Evolutionary conservation across 331 rosid genomes (phyloP), one percentile per base, ranked within the genome.

Genomic region (Phaseolus coccineus): DNA sequence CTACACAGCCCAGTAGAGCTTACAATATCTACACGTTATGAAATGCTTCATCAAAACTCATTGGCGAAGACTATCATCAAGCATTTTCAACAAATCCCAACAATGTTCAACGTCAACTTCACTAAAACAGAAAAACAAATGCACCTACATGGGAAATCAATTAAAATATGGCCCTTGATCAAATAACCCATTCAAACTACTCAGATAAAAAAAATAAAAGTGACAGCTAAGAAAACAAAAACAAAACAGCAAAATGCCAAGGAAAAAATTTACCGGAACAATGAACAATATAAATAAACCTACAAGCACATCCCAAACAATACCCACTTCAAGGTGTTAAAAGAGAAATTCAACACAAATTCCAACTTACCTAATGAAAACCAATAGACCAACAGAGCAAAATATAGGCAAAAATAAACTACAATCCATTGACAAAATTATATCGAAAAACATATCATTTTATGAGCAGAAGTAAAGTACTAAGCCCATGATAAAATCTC

Each of bases 341-440:
- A 46, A 46, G 11, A 8, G 1, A 8, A 16, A 56, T 19, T 19
- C 77, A 33, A 27, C 13, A 33, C 27, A 7, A 69, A 69, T 3
- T 11, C 0, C 2, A 7, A 2, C 2, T 13, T 6, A 25, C 0
- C 69, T 6, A 65, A 16, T 4, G 6, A 15, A 14, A 16, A 16
- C 8, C 16, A 15, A 51, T 0, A 4, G 1, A 53, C 1, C 66
- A 3, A 53, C 42, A 19, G 0, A 1, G 2, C 3, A 3, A 33
- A 62, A 52, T 37, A 44, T 9, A 48, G 27, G 62, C 27, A 66
- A 3, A 19, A 33, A 77, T 5, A 2, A 0, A 39, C 66, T 24
- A 66, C 50, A 63, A 71, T 47, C 22, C 71, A 42, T 59, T 37
- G 69, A 51, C 61, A 81, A 57, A 64, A 76, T 58, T 64, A 80